A percentile compares a stretch with the other conserved stretches of the same genome.
These are phyloP conservation scores for Chlorencoelia australis DNA, from an alignment of 2,329 filamentous ascomycete species.

Conservation along the genomic window DNA sequence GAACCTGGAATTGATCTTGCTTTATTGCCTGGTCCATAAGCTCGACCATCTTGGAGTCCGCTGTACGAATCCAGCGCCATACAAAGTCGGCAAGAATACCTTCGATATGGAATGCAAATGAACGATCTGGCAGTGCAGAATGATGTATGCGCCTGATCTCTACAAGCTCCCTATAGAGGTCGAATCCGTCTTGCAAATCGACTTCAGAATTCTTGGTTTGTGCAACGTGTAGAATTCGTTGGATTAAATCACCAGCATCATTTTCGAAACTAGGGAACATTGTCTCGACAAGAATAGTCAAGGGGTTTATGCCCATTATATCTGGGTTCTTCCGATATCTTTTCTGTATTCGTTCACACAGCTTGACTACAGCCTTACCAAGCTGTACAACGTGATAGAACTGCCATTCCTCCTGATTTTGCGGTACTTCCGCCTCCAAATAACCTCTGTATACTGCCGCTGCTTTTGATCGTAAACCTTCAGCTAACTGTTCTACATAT, in stretches of 20 bases:
- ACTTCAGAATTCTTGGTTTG: slow-evolving; percentile 64
- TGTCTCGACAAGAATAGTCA: slow-evolving; percentile 66
- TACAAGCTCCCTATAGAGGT: slow-evolving; percentile 80
- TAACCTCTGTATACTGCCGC: slow-evolving; percentile 70
- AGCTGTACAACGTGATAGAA: slow-evolving; percentile 85
- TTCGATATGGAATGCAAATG: slow-evolving; percentile 84
- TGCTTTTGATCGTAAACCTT: slow-evolving; percentile 64
- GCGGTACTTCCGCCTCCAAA: slow-evolving; percentile 70
- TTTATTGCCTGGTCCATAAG: slow-evolving; percentile 89
- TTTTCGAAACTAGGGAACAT: slow-evolving; percentile 85
- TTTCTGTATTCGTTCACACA: slow-evolving; percentile 85
- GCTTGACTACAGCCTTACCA: slow-evolving; percentile 73
- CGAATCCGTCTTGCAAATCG: slow-evolving; percentile 84
- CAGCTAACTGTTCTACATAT: slow-evolving; percentile 62
- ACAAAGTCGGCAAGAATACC: slow-evolving; percentile 81
- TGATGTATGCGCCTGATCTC: slow-evolving; percentile 75
- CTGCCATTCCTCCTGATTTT: slow-evolving; percentile 75
- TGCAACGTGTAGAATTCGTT: slow-evolving; percentile 66
- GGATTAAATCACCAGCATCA: slow-evolving; percentile 77
- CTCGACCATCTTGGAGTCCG: slow-evolving; percentile 67
- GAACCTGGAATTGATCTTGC: slow-evolving; percentile 76
- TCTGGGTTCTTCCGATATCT: slow-evolving; percentile 80
- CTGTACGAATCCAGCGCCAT: slow-evolving; percentile 84
- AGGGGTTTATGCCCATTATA: slow-evolving; percentile 63
- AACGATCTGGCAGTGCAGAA: slow-evolving; percentile 58